phyloP scores from a whole-genome alignment of 257 asterid genomes.

The Solanum pinnatisectum region DNA sequence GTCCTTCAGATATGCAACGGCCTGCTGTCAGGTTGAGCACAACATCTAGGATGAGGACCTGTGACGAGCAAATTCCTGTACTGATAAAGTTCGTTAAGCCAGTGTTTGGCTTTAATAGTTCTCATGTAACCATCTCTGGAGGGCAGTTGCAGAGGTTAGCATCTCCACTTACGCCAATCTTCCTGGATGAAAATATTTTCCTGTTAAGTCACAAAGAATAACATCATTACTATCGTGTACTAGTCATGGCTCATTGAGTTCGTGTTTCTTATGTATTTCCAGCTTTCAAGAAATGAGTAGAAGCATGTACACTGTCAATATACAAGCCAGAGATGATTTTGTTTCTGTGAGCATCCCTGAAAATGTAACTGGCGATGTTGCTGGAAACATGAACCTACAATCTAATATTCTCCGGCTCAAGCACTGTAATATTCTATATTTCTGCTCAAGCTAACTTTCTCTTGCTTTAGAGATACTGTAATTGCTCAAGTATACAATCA shows the following conservation, averaged over 20 bases:
- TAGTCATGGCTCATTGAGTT: not conserved
- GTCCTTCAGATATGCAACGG: conserved; percentile 54
- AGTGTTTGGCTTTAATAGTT: conserved; percentile 70
- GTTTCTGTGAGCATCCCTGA: conserved; percentile 66
- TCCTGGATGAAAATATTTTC: not conserved
- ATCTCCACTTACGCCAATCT: not conserved
- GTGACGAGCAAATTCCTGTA: conserved; percentile 41
- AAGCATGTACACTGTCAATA: conserved; percentile 34
- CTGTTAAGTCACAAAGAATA: not conserved
- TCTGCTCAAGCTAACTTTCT: not conserved
- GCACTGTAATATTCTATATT: conserved; percentile 52
- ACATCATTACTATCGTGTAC: not conserved
- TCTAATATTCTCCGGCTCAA: conserved; percentile 70
- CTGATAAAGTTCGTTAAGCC: conserved; percentile 70
- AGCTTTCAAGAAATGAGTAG: conserved; percentile 61
- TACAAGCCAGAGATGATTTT: conserved; percentile 34
- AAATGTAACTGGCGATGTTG: conserved; percentile 69
- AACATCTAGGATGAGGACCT: conserved; percentile 48
- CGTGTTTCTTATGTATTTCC: not conserved
- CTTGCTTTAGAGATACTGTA: not conserved
- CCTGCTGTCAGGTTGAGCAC: conserved; percentile 77
- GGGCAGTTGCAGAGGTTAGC: conserved; percentile 63
- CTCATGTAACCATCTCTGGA: conserved; percentile 53
- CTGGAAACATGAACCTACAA: conserved; percentile 69
- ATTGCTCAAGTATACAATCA: not conserved